Evolutionary conservation across 1,139 yeast species (phyloP).

Genomic region (Candida labiduridarum): DNA sequence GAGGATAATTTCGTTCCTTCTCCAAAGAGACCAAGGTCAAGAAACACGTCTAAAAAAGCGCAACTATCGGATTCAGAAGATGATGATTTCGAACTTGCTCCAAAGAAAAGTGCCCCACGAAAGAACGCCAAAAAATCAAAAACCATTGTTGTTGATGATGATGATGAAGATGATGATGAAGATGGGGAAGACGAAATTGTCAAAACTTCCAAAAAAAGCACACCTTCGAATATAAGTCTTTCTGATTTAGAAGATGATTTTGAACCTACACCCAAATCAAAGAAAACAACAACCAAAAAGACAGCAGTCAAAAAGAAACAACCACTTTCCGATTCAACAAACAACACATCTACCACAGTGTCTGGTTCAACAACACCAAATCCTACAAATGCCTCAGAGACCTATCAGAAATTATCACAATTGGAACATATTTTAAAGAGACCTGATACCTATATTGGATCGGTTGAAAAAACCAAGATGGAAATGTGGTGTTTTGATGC

Average conservation of each 20-base stretch:
- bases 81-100: constrained; percentile 2
- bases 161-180: too few relatives aligned
- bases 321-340: constrained; percentile 30
- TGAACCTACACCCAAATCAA: not conserved
- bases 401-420: constrained; percentile 91
- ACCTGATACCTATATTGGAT: constrained; percentile 98
- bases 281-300: constrained; percentile 7
- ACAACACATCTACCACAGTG: constrained; percentile 14
- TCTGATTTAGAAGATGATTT: constrained; percentile 23
- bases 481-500: constrained; percentile 87
- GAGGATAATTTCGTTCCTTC: constrained; percentile 18
- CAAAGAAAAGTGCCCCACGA: not conserved
- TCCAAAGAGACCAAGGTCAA: constrained; percentile 12
- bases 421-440: constrained; percentile 94
- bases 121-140: constrained; percentile 4
- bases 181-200: too few relatives aligned
- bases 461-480: constrained; percentile 79
- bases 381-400: constrained; percentile 56
- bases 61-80: constrained; percentile 25
- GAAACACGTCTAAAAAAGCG: constrained; percentile 5
- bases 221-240: constrained; percentile 10
- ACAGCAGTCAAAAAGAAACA: constrained; percentile 13
- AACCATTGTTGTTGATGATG: not conserved
- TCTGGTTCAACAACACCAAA: constrained; percentile 8
- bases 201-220: not conserved